Evolutionary conservation across 352 stramenopile genomes (phyloP), one percentile per base, ranked within the genome.

Genomic region (Phytophthora pluvialis): DNA sequence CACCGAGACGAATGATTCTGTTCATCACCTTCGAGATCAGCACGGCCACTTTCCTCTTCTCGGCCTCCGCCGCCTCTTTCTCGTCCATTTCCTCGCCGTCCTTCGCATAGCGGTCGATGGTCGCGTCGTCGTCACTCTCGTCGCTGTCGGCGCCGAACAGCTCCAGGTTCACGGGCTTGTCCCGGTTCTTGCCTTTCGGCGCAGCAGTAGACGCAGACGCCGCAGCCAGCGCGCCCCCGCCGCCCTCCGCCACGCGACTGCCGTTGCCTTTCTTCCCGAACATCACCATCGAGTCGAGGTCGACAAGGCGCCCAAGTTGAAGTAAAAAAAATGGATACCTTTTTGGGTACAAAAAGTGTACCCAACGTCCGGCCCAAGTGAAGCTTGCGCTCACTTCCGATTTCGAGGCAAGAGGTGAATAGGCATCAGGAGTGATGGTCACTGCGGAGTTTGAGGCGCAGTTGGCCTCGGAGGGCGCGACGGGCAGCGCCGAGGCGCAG

Each of bases 71-170:
- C 0, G 58, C 64, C 18, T 77, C 49, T 10, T 72, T 49, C 5
- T 69, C 70, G 38, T 79, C 60, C 5, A 67, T 46, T 32, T 38
- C 51, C 1, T 70, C 70, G 0, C 59, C 75, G 3, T 69, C 72
- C 31, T 83, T 84, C 12, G 81, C 74, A 48, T 90, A 92, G 13
- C 81, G 72, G 3, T 90, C 76, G 44, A 94, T 91, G 3, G 83
- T 87, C 18, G 85, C 85, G 7, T 94, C 85, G 59, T 94, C 85
- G 58, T 92, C 85, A 54, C 85, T 93, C n/a, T 86, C 85, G 47
- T 91, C 85, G 54, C 81, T 92, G 62, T 90, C 85, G 10, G 71
- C 78, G 2, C 83, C 85, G 52, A 94, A 94, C 6, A 94, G 39
- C 0, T 84, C 83, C 29, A 94, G 72, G 35, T 77, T 57, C 21